Percentiles rank a stretch among this genome's conserved stretches.
phyloP scores from a whole-genome alignment of 176 grass and related monocot genomes.

The Oryza glaberrima region DNA sequence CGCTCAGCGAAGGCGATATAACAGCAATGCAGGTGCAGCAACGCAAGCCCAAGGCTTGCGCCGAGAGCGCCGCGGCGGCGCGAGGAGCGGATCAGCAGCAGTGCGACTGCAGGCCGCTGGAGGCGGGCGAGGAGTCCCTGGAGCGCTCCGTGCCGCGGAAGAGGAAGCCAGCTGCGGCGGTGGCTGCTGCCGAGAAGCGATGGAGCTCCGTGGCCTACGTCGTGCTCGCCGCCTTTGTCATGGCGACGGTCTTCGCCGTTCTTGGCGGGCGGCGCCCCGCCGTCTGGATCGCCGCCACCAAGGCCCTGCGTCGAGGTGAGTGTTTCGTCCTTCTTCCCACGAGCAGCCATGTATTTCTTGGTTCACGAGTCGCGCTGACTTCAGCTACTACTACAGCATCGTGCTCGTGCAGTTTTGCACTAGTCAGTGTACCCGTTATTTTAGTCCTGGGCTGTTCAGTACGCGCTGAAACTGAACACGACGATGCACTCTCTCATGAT shows the following conservation, averaged over 20 bases:
- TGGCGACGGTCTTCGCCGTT: slow-evolving; percentile 6
- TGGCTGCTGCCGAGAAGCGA: slow-evolving; percentile 9
- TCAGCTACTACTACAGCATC: not conserved
- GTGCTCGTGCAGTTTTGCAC: not conserved
- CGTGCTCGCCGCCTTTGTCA: slow-evolving; percentile 39
- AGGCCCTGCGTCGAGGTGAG: slow-evolving; percentile 40
- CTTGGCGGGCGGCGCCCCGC: not conserved
- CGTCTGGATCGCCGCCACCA: slow-evolving; percentile 41
- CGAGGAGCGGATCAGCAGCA: not conserved
- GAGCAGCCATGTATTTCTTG: not conserved
- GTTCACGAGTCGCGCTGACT: not conserved
- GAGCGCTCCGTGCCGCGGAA: slow-evolving; percentile 8
- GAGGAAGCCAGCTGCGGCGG: not conserved
- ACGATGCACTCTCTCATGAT: not conserved
- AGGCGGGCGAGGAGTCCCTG: not conserved
- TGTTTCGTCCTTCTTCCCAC: not conserved
- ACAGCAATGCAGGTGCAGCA: slow-evolving; percentile 53
- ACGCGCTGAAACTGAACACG: not conserved
- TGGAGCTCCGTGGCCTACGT: slow-evolving; percentile 7
- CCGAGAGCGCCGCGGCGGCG: slow-evolving; percentile 11
- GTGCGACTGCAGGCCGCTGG: not conserved
- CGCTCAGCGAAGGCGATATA: not conserved
- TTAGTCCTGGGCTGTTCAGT: not conserved
- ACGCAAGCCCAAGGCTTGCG: slow-evolving; percentile 42
- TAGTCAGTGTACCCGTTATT: not conserved